Conservation (phyloP, 2,329 filamentous ascomycete species). For the Lasiodiplodia sp. region DNA sequence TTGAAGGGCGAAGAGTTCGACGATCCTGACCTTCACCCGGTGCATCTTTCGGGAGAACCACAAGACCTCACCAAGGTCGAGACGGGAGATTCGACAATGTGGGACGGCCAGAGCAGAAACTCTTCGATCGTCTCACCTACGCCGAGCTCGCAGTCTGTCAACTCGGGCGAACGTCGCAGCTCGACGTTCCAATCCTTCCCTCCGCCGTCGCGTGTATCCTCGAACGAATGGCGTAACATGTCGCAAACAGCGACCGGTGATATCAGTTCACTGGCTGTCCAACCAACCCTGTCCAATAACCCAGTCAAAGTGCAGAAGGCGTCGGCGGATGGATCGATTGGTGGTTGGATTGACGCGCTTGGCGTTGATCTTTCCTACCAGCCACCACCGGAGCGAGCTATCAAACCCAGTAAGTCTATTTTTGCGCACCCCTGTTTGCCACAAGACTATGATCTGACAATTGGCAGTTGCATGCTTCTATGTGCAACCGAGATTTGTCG, state of each 20-base stretch:
- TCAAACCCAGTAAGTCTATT: slow-evolving; percentile 67
- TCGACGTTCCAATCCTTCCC: slow-evolving; percentile 55
- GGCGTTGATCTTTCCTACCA: slow-evolving; percentile 88
- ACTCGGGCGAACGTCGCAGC: slow-evolving; percentile 48
- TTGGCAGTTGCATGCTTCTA: slow-evolving; percentile 84
- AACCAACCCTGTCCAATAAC: slow-evolving; percentile 56
- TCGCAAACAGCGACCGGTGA: slow-evolving; percentile 62
- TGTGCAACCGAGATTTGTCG: slow-evolving; percentile 65
- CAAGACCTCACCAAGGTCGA: slow-evolving; percentile 64
- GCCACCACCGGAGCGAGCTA: slow-evolving; percentile 73
- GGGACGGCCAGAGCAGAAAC: slow-evolving; percentile 56
- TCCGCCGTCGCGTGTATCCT: slow-evolving; percentile 53
- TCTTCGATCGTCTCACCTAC: slow-evolving; percentile 62
- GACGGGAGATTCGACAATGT: slow-evolving; percentile 53
- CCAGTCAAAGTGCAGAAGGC: slow-evolving; percentile 62
- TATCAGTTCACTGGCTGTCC: slow-evolving; percentile 51
- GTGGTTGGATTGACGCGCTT: slow-evolving; percentile 87
- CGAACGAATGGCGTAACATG: slow-evolving; percentile 65
- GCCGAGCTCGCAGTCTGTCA: slow-evolving; percentile 55
- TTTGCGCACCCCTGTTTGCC: slow-evolving; percentile 21
- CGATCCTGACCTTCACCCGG: slow-evolving; percentile 80
- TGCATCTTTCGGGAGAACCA: slow-evolving; percentile 73
- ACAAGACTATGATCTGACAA: slow-evolving; percentile 43
- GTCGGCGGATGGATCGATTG: slow-evolving; percentile 69
- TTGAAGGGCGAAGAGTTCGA: slow-evolving; percentile 78